phyloP scores from a whole-genome alignment of 2,329 filamentous ascomycete genomes.

The Colletotrichum viniferum region DNA sequence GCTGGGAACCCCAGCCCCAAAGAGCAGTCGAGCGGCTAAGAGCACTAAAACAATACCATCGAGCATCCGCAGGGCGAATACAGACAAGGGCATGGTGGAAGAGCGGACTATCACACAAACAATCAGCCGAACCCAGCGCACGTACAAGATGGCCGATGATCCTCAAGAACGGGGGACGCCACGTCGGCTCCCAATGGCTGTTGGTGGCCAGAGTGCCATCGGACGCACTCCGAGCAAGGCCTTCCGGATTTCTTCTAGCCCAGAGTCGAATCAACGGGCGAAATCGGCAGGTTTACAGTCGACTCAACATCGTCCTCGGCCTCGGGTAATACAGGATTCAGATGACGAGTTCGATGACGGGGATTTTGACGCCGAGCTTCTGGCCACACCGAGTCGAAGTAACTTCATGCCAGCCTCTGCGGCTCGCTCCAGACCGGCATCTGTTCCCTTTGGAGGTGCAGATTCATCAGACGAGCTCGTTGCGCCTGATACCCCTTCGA shows the following conservation, averaged over 20 bases:
- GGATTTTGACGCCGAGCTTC: conserved; percentile 60
- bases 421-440: conserved; percentile 11
- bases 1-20: conserved; percentile 42
- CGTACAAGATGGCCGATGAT: conserved; percentile 13
- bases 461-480: conserved; percentile 18
- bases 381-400: conserved; percentile 42
- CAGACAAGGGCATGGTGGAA: conserved; percentile 17
- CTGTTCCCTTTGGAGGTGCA: conserved; percentile 16
- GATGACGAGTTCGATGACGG: conserved; percentile 65
- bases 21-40: conserved; percentile 31
- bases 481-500: conserved; percentile 17
- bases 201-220: neutral
- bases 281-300: neutral
- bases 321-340: conserved; percentile 56
- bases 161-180: conserved; percentile 1
- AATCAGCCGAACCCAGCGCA: conserved; percentile 25
- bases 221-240: conserved; percentile 27
- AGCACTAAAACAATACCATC: neutral
- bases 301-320: conserved; percentile 16
- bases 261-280: conserved; percentile 20
- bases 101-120: conserved; percentile 27
- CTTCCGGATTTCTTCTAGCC: conserved; percentile 15
- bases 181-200: neutral
- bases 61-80: neutral
- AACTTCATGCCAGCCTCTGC: conserved; percentile 14